Evolutionary conservation across 805 yeast species (phyloP).

Genomic region (Saturnispora bothae): DNA sequence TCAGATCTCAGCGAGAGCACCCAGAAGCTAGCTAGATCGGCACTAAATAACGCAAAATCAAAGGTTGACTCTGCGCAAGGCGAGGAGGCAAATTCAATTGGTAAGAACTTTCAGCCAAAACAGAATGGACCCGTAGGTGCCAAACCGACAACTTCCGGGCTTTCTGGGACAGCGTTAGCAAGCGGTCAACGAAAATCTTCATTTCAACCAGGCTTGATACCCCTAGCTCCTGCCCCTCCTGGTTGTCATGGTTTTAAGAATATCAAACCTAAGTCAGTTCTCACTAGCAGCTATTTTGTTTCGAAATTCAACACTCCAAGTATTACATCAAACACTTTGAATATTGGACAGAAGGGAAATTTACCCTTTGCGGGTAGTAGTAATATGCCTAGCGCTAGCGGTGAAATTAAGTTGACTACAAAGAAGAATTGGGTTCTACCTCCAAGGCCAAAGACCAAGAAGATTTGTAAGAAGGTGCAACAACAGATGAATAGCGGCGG

Average conservation of each 20-base stretch:
- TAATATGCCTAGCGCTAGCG: background rate
- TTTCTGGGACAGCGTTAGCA: too few species aligned
- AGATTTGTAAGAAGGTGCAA: constrained; percentile 10
- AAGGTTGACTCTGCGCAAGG: background rate
- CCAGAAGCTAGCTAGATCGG: constrained; percentile 6
- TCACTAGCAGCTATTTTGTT: background rate
- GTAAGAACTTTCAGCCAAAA: too few species aligned
- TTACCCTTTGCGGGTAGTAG: too few species aligned
- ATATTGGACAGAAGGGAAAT: too few species aligned
- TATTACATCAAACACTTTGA: too few species aligned
- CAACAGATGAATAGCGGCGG: background rate
- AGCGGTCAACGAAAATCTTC: too few species aligned
- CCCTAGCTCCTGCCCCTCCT: constrained; percentile 7
- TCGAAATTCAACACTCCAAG: constrained; percentile 9
- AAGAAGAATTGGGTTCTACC: constrained; percentile 41
- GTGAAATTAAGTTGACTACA: constrained; percentile 11
- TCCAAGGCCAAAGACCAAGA: constrained; percentile 37
- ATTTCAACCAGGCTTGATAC: constrained; percentile 7
- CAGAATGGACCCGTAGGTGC: too few species aligned
- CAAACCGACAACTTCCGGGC: too few species aligned
- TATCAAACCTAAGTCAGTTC: constrained; percentile 18
- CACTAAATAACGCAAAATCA: background rate
- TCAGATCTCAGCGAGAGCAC: constrained; percentile 7
- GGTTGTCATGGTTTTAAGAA: constrained; percentile 17
- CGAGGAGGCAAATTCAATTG: too few species aligned